A percentile compares a stretch with the other conserved stretches of the same genome.
These are phyloP conservation scores for Xanthoparmelia taractica DNA, from an alignment of 495 filamentous ascomycete genomes.

Conservation along the genomic window DNA sequence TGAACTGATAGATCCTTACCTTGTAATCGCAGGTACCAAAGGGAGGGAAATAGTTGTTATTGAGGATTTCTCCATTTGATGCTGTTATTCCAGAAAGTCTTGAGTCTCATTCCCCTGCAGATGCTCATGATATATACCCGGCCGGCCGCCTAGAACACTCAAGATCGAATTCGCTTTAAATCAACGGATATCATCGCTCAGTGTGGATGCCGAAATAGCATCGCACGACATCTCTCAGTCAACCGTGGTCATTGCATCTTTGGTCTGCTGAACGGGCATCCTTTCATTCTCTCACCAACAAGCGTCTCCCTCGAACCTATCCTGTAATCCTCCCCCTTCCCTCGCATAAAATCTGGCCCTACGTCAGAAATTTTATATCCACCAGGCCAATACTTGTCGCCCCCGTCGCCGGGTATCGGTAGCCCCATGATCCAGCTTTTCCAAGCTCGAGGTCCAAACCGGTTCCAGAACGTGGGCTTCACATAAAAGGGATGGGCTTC, in stretches of 20 bases:
- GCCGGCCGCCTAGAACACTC: neutral
- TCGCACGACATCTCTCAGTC: neutral
- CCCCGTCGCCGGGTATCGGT: conserved; percentile 53
- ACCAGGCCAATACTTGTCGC: conserved; percentile 47
- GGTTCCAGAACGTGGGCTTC: conserved; percentile 52
- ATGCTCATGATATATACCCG: neutral
- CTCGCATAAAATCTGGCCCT: conserved; percentile 50
- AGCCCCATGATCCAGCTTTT: conserved; percentile 46
- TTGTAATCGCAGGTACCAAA: no score
- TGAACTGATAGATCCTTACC: no score
- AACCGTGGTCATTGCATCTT: conserved; percentile 3
- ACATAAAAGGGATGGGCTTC: conserved; percentile 52
- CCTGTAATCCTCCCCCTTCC: conserved; percentile 44
- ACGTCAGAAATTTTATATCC: conserved; percentile 53
- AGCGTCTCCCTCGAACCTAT: conserved; percentile 36
- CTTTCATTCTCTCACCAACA: conserved; percentile 36
- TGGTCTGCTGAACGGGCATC: conserved; percentile 45
- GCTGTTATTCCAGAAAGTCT: neutral
- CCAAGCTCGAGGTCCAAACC: conserved; percentile 51
- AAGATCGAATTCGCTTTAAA: no score
- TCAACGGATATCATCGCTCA: no score
- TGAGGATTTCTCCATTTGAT: neutral
- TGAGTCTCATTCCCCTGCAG: neutral
- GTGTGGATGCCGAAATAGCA: neutral
- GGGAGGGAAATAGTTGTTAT: no score